Evolutionary conservation across 768 basidiomycete genomes (phyloP).

Genomic region (Pleurotus giganteus): DNA sequence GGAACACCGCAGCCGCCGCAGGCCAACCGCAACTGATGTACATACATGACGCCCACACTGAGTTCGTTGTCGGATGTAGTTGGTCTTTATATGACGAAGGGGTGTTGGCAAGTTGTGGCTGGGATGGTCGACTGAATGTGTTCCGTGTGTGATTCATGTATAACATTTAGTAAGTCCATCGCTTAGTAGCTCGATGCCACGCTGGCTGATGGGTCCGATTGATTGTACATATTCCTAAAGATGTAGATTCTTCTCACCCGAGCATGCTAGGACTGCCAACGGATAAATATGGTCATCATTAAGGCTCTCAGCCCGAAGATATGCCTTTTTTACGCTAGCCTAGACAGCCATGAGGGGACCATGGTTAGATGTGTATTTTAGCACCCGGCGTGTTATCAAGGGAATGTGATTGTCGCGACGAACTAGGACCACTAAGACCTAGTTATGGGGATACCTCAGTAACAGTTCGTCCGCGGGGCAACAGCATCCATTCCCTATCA

Average conservation of each 20-base stretch:
- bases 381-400: too few relatives aligned
- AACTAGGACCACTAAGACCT: too few relatives aligned
- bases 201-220: background rate
- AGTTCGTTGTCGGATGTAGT: constrained; percentile 88
- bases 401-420: too few relatives aligned
- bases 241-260: background rate
- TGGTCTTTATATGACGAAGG: constrained; percentile 95
- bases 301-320: too few relatives aligned
- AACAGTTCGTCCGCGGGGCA: too few relatives aligned
- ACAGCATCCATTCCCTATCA: background rate
- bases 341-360: too few relatives aligned
- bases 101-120: constrained; percentile 83
- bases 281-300: background rate
- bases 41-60: constrained; percentile 87
- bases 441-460: too few relatives aligned
- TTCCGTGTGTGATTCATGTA: constrained; percentile 56
- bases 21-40: constrained; percentile 53
- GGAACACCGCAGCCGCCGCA: constrained; percentile 62
- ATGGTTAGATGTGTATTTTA: too few relatives aligned
- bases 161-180: constrained; percentile 15
- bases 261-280: background rate
- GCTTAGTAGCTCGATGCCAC: background rate
- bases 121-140: constrained; percentile 85
- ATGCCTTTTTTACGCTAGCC: too few relatives aligned
- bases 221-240: too few relatives aligned